Conservation (phyloP, 2,329 filamentous ascomycete species). For the Onygenales sp. region DNA sequence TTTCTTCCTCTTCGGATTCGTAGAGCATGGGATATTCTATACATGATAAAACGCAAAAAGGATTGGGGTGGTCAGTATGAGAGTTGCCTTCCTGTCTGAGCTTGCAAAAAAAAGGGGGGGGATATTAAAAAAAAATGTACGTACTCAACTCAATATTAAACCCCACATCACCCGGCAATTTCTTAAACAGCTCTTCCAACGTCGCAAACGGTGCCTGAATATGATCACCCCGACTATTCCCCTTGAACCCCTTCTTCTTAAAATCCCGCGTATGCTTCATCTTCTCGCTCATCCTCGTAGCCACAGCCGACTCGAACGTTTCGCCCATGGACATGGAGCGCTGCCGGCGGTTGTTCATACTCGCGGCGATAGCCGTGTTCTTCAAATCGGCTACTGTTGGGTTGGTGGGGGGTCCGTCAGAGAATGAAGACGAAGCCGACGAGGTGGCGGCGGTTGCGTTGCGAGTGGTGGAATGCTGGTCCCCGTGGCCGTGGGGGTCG, state of each 20-base stretch:
- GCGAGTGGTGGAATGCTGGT: conserved; percentile 8
- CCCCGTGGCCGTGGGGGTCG: conserved; percentile 31
- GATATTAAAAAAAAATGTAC: conserved; percentile 14
- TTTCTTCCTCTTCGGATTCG: conserved; percentile 85
- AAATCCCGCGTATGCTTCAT: conserved; percentile 98
- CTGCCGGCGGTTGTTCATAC: conserved; percentile 19
- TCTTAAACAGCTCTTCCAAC: conserved; percentile 81
- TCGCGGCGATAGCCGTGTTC: too few species aligned
- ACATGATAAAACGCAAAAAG: background rate
- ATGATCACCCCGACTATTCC: conserved; percentile 84
- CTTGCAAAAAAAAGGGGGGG: background rate
- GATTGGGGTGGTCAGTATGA: background rate
- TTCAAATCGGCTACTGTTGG: too few species aligned
- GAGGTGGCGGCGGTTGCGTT: conserved; percentile 6
- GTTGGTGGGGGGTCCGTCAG: background rate
- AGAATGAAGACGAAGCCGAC: background rate
- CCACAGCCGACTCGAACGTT: conserved; percentile 33
- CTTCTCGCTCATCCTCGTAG: conserved; percentile 56
- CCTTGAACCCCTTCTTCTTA: conserved; percentile 91
- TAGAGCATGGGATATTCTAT: conserved; percentile 89
- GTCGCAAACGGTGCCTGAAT: conserved; percentile 96
- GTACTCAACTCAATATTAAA: conserved; percentile 95
- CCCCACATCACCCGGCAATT: conserved; percentile 70
- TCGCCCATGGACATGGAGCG: conserved; percentile 54
- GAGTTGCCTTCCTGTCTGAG: too few species aligned